These are phyloP conservation scores for Escallonia herrerae DNA, from an alignment of 129 eudicot species.

Conservation along the genomic window DNA sequence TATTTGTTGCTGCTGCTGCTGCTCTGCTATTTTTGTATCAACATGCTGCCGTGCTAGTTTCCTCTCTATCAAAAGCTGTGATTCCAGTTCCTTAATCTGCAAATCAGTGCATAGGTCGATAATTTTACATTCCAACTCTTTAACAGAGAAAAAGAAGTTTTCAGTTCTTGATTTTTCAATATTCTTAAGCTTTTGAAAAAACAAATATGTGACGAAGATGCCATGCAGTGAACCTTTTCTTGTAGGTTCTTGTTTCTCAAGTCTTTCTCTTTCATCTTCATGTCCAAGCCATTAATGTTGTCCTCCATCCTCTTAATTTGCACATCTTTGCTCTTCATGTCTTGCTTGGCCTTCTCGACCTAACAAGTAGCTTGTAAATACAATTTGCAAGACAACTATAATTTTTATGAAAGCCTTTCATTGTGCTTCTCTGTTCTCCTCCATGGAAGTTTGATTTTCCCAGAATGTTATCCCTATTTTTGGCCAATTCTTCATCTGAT, in stretches of 20 bases:
- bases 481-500: too few relatives aligned
- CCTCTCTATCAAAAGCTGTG: constrained; percentile 84
- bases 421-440: too few relatives aligned
- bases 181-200: too few relatives aligned
- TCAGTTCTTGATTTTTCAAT: too few relatives aligned
- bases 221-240: constrained; percentile 58
- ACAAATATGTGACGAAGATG: background rate
- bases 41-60: constrained; percentile 89
- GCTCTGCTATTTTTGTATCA: constrained; percentile 72
- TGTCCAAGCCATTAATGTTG: constrained; percentile 56
- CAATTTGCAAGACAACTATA: too few relatives aligned
- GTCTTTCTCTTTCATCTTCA: constrained; percentile 77
- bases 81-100: constrained; percentile 90
- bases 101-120: background rate
- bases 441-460: too few relatives aligned
- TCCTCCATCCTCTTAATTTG: constrained; percentile 84
- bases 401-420: too few relatives aligned
- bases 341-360: constrained; percentile 76
- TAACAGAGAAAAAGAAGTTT: too few relatives aligned
- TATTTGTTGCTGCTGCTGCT: constrained; percentile 52
- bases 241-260: constrained; percentile 67
- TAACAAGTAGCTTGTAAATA: constrained; percentile 5
- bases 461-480: too few relatives aligned
- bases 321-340: constrained; percentile 64
- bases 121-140: too few relatives aligned